These are phyloP conservation scores for Jamesozyma hellenica DNA, from an alignment of 805 yeast species.

Conservation along the genomic window DNA sequence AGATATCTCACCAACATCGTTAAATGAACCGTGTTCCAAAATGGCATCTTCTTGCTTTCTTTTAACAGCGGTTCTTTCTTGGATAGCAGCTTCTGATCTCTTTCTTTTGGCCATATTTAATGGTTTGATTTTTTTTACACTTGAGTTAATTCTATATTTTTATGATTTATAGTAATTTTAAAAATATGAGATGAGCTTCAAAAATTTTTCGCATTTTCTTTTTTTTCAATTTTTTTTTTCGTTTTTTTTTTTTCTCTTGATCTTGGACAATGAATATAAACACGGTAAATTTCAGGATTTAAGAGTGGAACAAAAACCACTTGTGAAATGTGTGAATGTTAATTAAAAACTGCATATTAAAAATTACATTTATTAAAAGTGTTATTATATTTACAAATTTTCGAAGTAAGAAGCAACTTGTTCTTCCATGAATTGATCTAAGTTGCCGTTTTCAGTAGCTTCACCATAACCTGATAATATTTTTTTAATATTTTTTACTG, in stretches of 20 bases:
- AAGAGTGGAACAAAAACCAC: too few relatives aligned
- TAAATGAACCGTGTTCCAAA: constrained; percentile 17
- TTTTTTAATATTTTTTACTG: constrained; percentile 33
- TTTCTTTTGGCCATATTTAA: constrained; percentile 21
- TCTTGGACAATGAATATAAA: too few relatives aligned
- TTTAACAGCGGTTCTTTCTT: constrained; percentile 23
- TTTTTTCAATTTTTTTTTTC: too few relatives aligned
- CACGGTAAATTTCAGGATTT: too few relatives aligned
- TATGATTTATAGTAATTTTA: too few relatives aligned
- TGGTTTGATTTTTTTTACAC: too few relatives aligned
- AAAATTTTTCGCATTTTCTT: constrained; percentile 1
- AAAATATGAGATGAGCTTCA: constrained; percentile 4
- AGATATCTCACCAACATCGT: constrained; percentile 15
- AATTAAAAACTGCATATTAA: too few relatives aligned
- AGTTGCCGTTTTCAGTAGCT: constrained; percentile 34
- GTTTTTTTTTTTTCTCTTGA: background rate
- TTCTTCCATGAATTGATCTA: constrained; percentile 15
- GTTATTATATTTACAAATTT: background rate
- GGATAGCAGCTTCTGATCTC: constrained; percentile 20
- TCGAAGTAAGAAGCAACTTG: background rate
- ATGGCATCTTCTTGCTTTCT: constrained; percentile 26
- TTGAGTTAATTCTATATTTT: too few relatives aligned
- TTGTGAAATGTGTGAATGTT: too few relatives aligned
- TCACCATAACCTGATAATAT: constrained; percentile 43
- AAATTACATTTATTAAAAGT: background rate